These are phyloP conservation scores for Cystobasidium onofrii DNA, from an alignment of 768 basidiomycete species.

Conservation along the genomic window DNA sequence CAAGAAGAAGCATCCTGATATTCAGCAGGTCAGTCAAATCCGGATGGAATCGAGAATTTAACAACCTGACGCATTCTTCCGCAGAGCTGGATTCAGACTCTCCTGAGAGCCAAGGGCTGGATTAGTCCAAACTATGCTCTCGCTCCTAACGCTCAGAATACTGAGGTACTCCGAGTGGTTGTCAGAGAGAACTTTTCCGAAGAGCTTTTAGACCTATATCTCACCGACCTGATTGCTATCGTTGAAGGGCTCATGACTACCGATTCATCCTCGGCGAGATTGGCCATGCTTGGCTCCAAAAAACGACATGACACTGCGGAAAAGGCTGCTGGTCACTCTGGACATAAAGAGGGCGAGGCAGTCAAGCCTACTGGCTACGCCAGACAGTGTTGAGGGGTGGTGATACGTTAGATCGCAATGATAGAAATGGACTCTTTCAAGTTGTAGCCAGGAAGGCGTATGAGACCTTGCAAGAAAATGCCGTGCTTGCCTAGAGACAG, in stretches of 20 bases:
- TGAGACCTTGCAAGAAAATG: background rate
- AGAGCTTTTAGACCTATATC: constrained; percentile 51
- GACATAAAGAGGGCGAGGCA: constrained; percentile 42
- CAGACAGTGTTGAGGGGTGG: constrained; percentile 4
- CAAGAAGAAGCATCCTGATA: constrained; percentile 52
- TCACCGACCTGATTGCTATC: constrained; percentile 62
- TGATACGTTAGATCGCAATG: background rate
- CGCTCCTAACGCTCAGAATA: constrained; percentile 52
- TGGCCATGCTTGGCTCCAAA: constrained; percentile 49
- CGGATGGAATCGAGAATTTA: background rate
- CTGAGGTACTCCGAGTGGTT: constrained; percentile 59
- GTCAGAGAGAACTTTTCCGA: constrained; percentile 42
- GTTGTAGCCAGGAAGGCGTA: background rate
- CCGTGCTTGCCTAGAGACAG: background rate
- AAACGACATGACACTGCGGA: constrained; percentile 52
- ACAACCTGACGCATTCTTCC: constrained; percentile 25
- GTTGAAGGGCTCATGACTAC: constrained; percentile 55
- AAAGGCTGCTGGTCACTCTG: constrained; percentile 48
- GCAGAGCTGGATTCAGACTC: constrained; percentile 53
- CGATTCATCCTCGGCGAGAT: constrained; percentile 52
- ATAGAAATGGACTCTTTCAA: background rate
- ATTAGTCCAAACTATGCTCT: constrained; percentile 50
- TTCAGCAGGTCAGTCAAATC: constrained; percentile 47
- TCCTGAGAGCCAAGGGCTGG: constrained; percentile 51
- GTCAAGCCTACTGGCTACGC: constrained; percentile 18